Conservation (phyloP, 1,139 yeast genomes). For the Geotrichum macrosporum region DNA sequence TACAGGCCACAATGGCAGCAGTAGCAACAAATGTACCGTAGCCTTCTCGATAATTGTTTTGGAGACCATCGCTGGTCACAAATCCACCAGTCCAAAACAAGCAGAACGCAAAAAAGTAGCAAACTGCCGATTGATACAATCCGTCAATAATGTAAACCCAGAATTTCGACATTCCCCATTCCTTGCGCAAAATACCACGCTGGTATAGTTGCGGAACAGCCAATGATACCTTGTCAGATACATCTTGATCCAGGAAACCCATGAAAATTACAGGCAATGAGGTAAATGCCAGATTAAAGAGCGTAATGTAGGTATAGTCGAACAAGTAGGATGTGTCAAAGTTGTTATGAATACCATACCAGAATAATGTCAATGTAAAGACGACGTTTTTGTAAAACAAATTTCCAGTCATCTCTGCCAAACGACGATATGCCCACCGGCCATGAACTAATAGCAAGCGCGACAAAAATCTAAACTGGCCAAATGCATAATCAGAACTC, state of each 20-base stretch:
- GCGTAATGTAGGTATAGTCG: constrained; percentile 88
- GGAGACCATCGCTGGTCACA: constrained; percentile 57
- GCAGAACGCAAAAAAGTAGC: constrained; percentile 84
- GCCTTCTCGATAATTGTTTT: constrained; percentile 77
- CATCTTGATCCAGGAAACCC: constrained; percentile 93
- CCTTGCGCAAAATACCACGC: constrained; percentile 74
- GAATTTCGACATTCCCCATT: constrained; percentile 77
- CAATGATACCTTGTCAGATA: constrained; percentile 70
- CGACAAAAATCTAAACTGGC: constrained; percentile 82
- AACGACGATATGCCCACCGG: constrained; percentile 88
- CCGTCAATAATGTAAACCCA: constrained; percentile 87
- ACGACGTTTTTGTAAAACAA: constrained; percentile 90
- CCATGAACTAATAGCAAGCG: constrained; percentile 86
- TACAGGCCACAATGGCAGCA: constrained; percentile 75
- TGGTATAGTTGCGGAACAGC: constrained; percentile 88
- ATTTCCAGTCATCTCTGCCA: constrained; percentile 91
- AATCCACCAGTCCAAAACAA: constrained; percentile 55
- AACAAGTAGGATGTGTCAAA: constrained; percentile 90
- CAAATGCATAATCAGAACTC: constrained; percentile 96
- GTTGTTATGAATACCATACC: constrained; percentile 83
- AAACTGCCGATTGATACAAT: constrained; percentile 74
- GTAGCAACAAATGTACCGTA: constrained; percentile 78
- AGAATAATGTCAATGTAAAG: constrained; percentile 80
- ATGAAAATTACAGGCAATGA: constrained; percentile 87
- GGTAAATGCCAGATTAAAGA: constrained; percentile 91